Percentiles rank a stretch among this genome's conserved stretches.
Evolutionary conservation across 2,329 filamentous ascomycete genomes (phyloP).

Genomic region (Cladobotryum mycophilum): DNA sequence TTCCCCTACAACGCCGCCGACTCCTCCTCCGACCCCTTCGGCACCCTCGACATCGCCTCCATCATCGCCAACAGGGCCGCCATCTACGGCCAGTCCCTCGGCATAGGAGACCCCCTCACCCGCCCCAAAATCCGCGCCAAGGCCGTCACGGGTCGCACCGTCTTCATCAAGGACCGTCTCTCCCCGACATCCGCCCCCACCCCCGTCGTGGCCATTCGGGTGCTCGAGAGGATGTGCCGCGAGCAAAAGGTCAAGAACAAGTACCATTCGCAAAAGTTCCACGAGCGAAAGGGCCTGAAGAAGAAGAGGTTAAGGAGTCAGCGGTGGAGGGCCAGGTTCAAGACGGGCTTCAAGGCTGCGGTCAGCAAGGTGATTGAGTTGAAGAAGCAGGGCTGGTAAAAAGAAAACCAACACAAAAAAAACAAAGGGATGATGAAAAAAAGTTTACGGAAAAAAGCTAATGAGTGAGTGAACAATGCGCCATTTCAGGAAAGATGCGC

Average conservation of each 20-base stretch:
- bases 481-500: background rate
- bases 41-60: conserved; percentile 28
- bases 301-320: conserved; percentile 66
- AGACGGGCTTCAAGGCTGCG: conserved; percentile 58
- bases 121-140: conserved; percentile 25
- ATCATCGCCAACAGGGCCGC: conserved; percentile 29
- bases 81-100: conserved; percentile 16
- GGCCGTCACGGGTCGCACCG: conserved; percentile 31
- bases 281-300: conserved; percentile 71
- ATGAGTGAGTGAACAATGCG: background rate
- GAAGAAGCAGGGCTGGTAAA: conserved; percentile 71
- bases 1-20: conserved; percentile 24
- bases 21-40: conserved; percentile 10
- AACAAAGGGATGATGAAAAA: background rate
- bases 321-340: conserved; percentile 65
- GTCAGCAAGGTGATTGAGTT: conserved; percentile 61
- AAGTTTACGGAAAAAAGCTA: background rate
- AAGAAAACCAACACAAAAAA: too few species aligned
- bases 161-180: conserved; percentile 30
- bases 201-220: conserved; percentile 37
- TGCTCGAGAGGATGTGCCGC: conserved; percentile 33
- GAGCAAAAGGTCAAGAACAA: conserved; percentile 55
- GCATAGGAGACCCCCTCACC: conserved; percentile 18
- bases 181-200: conserved; percentile 30
- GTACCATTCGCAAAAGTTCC: conserved; percentile 55